Conservation (phyloP, 805 yeast genomes). For the Candida manassasensis region DNA sequence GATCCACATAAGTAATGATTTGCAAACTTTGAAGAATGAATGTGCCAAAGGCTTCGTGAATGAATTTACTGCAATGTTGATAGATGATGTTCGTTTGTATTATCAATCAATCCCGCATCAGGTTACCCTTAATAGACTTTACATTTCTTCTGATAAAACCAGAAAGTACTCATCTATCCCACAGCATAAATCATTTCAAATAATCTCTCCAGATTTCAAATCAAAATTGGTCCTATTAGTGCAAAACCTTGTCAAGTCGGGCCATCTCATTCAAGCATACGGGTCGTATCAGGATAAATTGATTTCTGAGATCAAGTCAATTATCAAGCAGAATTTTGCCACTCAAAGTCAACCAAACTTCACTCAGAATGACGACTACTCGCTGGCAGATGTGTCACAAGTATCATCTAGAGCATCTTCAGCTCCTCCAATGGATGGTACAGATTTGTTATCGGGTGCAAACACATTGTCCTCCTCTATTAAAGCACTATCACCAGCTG, state of each 20-base stretch:
- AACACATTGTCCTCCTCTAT: conserved; percentile 37
- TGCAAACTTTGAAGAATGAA: conserved; percentile 52
- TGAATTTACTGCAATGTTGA: conserved; percentile 49
- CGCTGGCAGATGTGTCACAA: conserved; percentile 20
- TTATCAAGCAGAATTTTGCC: conserved; percentile 66
- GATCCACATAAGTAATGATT: conserved; percentile 43
- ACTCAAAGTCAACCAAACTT: conserved; percentile 12
- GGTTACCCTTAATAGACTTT: conserved; percentile 51
- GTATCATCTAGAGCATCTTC: conserved; percentile 27
- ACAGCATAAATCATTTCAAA: conserved; percentile 33
- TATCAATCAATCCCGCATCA: conserved; percentile 43
- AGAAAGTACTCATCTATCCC: conserved; percentile 14
- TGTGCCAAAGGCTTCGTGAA: conserved; percentile 67
- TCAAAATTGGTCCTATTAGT: conserved; percentile 43
- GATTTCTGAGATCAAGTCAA: conserved; percentile 64
- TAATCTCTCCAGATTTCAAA: conserved; percentile 38
- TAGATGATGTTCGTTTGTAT: conserved; percentile 59
- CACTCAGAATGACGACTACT: conserved; percentile 9
- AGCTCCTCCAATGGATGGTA: conserved; percentile 18
- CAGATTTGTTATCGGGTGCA: conserved; percentile 13
- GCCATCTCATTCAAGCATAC: conserved; percentile 58
- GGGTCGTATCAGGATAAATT: conserved; percentile 61
- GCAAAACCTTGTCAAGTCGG: conserved; percentile 55
- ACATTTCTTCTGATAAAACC: conserved; percentile 22
- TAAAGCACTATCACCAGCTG: conserved; percentile 63